phyloP scores from a whole-genome alignment of 2,329 filamentous ascomycete genomes.

The Zalaria obscura region DNA sequence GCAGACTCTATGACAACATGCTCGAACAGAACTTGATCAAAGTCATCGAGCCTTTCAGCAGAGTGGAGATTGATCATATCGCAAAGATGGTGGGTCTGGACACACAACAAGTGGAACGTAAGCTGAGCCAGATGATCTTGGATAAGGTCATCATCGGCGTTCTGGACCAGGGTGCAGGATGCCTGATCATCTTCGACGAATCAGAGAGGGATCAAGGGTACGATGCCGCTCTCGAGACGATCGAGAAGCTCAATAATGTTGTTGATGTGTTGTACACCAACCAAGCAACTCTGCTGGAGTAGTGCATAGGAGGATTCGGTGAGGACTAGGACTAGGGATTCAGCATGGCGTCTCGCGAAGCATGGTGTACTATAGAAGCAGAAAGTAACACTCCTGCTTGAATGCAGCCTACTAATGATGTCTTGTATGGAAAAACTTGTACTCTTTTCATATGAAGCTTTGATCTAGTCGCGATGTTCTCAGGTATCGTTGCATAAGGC shows the following conservation, averaged over 20 bases:
- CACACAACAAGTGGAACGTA: conserved; percentile 91
- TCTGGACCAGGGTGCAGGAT: conserved; percentile 91
- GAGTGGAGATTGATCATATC: conserved; percentile 92
- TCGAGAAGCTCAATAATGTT: conserved; percentile 92
- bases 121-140: conserved; percentile 98
- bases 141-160: conserved; percentile 98
- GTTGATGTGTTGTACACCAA: conserved; percentile 97
- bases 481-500: no score
- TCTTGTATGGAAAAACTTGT: no score
- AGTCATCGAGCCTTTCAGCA: conserved; percentile 96
- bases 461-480: no score
- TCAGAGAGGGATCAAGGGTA: conserved; percentile 85
- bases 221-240: conserved; percentile 83
- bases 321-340: no score
- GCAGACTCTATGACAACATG: conserved; percentile 94
- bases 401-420: no score
- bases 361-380: no score
- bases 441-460: no score
- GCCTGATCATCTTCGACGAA: conserved; percentile 94
- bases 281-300: conserved; percentile 92
- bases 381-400: no score
- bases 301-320: conserved; percentile 12
- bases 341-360: no score
- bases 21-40: conserved; percentile 99
- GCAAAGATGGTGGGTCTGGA: conserved; percentile 96